Base-by-base conservation (phyloP, 768 basidiomycete genomes). In the Boletus subcaerulescens region DNA sequence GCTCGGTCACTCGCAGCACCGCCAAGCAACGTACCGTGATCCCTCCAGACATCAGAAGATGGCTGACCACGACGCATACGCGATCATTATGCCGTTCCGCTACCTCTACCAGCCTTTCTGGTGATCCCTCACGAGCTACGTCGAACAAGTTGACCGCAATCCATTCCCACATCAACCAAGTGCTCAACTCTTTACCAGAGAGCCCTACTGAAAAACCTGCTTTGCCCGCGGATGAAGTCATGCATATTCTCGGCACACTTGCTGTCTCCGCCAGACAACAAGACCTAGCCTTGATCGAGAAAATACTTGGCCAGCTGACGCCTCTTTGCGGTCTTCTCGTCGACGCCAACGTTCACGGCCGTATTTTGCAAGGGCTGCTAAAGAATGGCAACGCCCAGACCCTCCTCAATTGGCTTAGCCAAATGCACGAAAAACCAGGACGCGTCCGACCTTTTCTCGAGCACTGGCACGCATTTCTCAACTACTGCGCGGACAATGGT, bases 381-480 rank as follows among this genome's bases (percentile, higher is more conserved):
- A 65, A 74, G 43, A 71, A 73, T 45, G 77, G 77, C 1, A 76
- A 81, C 50, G 48, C 71, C 9, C 71, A 73, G 45, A 73, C 77
- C 13, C 76, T 80, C 38, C 63, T 76, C 26, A 67, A 74, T 22
- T 85, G 86, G 80, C 69, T 89, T 3, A 62, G 60, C 42, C 72
- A 72, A n/a, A 84, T 87, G 77, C 74, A 79, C 14, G 69, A 69
- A 24, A 78, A 77, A 47, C 74, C 82, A 4, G 79, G 78, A 3
- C 62, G 75, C 35, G 57, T 77, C 42, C 65, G 64, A 5, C 83
- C 84, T 0, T 76, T 77, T 22, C 67, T 78, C 36, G 72, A 78
- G 20, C 83, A 84, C 53, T 83, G 83, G 72, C 80, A 86, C 57
- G 55, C 76, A 11, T 76, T 85, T 57, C 69, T 88, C 35, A 72